Evolutionary conservation across 768 basidiomycete genomes (phyloP), one percentile per base, ranked within the genome.

Genomic region (Chalciporus pseudorubinellus): DNA sequence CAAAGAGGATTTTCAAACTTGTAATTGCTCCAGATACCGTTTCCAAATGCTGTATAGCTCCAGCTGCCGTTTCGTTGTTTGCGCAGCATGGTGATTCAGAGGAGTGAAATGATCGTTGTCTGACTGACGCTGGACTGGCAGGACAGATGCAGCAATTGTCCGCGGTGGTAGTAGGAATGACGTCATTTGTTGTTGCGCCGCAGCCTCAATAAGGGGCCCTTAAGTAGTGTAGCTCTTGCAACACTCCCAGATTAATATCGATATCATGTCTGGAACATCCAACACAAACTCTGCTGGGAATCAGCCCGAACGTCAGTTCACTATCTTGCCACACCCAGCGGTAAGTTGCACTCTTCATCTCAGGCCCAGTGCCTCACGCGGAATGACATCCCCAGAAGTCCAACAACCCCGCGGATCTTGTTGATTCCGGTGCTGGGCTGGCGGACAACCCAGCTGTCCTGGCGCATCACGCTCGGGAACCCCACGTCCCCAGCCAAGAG

Each of bases 241-340:
- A 12, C 14, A 36, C 8, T 8, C 21, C 14, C 20, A 18, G n/a
- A n/a, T n/a, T n/a, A n/a, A n/a, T n/a, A n/a, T n/a, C n/a, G 6
- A 12, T 41, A 43, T 44, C 60, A 64, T 64, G 62, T 55, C 62
- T 5, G 39, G 43, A 36, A 36, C 46, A 43, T 50, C 34, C 51
- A 53, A 58, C 22, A 52, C 58, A 19, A 49, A 44, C 24, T 26
- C 39, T 26, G 14, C 43, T 48, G 33, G 39, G 14, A 14, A 11
- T 41, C 28, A 16, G 29, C 11, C 29, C 48, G 39, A 81, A 58
- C 76, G 70, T 44, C 61, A 57, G 1, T 84, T 77, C 65, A 68
- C 67, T 43, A 85, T 80, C 59, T 73, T 77, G 50, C 84, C 84
- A 19, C 82, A 85, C 61, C 84, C 83, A 44, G 83, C 83, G 58